Evolutionary conservation across 306 rosid species (phyloP), one percentile per base, ranked within the genome.

Genomic region (Spatholobus suberectus): DNA sequence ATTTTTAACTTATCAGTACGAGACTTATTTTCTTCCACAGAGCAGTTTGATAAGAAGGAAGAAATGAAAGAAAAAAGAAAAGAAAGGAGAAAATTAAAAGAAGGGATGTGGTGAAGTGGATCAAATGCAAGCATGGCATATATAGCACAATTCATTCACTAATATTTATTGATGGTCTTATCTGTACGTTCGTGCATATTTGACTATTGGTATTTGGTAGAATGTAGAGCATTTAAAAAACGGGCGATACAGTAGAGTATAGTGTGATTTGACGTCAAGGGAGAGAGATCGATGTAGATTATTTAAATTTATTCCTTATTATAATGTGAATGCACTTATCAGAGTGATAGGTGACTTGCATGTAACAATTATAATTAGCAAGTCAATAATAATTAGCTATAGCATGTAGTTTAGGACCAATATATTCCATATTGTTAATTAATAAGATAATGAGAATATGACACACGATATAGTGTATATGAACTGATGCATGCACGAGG

Each of bases 331-430:
- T 13, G 40, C 13, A 12, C 65, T 4, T n/a, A 54, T 12, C 0
- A 27, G 20, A 66, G 17, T 17, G 24, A 47, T 5, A 59, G 46
- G 77, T n/a, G 78, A 70, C 52, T 62, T 76, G 51, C 40, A 43
- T 58, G 79, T 55, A 70, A 58, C 40, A 68, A 67, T 79, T 38
- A 13, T 12, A 27, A 80, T 18, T 58, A 57, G 17, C 11, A 24
- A 29, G 84, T 80, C 51, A 80, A 80, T 57, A 18, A 51, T 38
- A n/a, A 57, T 66, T 55, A 55, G 83, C 77, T 26, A 58, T 54
- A n/a, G 59, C 75, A 69, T 67, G 20, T 23, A 21, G 66, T 51
- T 51, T 35, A 49, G 55, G 75, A 49, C 66, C 27, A 67, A 37
- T 21, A 78, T 78, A 51, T 35, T 65, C 4, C 12, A 21, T 9